Percentiles rank a stretch among this genome's conserved stretches.
These are phyloP conservation scores for Corylus heterophylla DNA, from an alignment of 306 rosid genomes.

Conservation along the genomic window DNA sequence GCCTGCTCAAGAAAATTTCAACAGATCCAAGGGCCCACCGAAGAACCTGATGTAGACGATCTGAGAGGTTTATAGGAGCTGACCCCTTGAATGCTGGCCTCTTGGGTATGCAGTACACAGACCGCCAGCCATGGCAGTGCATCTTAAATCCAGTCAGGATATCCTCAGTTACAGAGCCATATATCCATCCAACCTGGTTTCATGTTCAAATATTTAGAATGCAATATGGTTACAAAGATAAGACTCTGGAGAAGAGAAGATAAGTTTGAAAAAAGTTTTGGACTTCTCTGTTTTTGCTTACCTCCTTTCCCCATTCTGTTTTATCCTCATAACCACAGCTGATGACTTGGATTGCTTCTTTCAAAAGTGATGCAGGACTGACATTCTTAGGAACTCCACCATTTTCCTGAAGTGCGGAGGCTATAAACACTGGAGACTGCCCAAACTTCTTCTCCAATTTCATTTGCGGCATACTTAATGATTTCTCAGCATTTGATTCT, in stretches of 20 bases:
- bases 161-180: slow-evolving; percentile 98
- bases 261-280: background rate
- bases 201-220: slow-evolving; percentile 25
- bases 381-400: slow-evolving; percentile 69
- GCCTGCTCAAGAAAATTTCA: slow-evolving; percentile 90
- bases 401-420: slow-evolving; percentile 71
- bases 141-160: slow-evolving; percentile 98
- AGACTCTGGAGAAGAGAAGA: slow-evolving; percentile 13
- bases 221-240: slow-evolving; percentile 8
- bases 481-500: slow-evolving; percentile 48
- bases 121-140: slow-evolving; percentile 99
- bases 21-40: slow-evolving; percentile 99
- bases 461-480: slow-evolving; percentile 51
- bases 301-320: slow-evolving; percentile 99
- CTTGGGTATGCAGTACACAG: slow-evolving; percentile 93
- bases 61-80: slow-evolving; percentile 93
- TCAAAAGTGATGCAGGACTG: slow-evolving; percentile 82
- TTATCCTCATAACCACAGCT: slow-evolving; percentile 98
- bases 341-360: slow-evolving; percentile 94
- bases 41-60: slow-evolving; percentile 95
- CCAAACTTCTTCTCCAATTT: slow-evolving; percentile 92
- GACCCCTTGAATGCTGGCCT: slow-evolving; percentile 95
- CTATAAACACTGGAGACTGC: slow-evolving; percentile 86
- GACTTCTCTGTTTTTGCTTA: slow-evolving; percentile 24
- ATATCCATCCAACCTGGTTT: slow-evolving; percentile 92